Base-by-base conservation (phyloP, 768 basidiomycete species). In the Pleurotus citrinopileatus region DNA sequence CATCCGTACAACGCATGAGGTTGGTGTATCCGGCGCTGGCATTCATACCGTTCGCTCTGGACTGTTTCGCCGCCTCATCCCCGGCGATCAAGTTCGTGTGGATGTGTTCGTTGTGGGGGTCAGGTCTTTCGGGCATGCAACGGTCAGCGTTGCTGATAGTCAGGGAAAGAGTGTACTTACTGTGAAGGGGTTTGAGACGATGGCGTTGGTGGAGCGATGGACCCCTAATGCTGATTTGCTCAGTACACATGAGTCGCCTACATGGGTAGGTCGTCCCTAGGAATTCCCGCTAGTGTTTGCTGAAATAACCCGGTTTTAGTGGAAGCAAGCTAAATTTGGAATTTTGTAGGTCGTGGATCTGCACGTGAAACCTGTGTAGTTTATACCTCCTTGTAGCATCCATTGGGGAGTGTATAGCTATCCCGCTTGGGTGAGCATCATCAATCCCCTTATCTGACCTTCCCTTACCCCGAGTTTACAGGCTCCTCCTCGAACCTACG, bases 271-370 rank as follows among this genome's bases (percentile, higher is more conserved):
- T 61, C 25, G 6, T 55, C 43, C 12, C 6, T 25, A 34, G 45
- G 9, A n/a, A n/a, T n/a, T n/a, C 36, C 48, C 37, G 1, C 5
- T 19, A 29, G 17, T 22, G 23, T 27, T 10, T 4, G 25, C 12
- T 10, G 10, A 19, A 59, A 42, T 58, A 17, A 37, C 15, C 15
- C 32, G 10, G 32, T 38, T 13, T 40, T 34, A 80, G 79, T 84
- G 74, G 73, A 74, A 67, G 54, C 67, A 72, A 29, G 79, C 75
- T 12, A 83, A 82, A 62, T 82, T 71, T 58, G 82, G 81, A 8
- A 81, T 82, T 15, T 82, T 81, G 80, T 81, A 57, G 61, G 77
- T 28, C 46, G 17, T 1, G 19, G n/a, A 34, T 34, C 32, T n/a
- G 32, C 9, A n/a, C 32, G 53, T 28, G 10, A 7, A 12, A 7